Evolutionary conservation across 1,139 yeast species (phyloP), one percentile per base, ranked within the genome.

Genomic region (Taphrina communis): DNA sequence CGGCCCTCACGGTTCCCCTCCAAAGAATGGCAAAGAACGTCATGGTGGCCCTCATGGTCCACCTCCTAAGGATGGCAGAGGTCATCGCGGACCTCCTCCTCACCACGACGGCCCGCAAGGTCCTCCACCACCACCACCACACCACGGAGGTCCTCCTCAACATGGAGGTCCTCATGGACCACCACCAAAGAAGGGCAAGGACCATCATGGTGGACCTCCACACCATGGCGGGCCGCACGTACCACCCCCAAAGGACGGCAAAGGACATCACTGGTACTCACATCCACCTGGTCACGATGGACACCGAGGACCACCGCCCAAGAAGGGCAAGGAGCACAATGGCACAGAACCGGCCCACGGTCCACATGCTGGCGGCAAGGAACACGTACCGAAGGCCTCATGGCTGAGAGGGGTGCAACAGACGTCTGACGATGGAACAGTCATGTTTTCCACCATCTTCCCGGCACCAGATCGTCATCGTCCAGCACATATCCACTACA

Each of bases 1-100:
- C 12, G 31, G 53, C 4, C 53, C 12, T 50, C n/a, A 21, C 36
- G 53, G 36, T 4, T 36, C 53, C 2, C 53, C 53, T 19, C 53
- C 53, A 21, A 53, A 53, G 58, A 42, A 53, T 53, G 60, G 60
- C 14, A 41, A 56, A 39, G 42, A 21, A 19, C 58, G 35, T 53
- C 46, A 56, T 12, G 46, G 38, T 1, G 19, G 19, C 31, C 58
- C 58, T n/a, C 42, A 17, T 12, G 31, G 31, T 11, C 58, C 58
- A 53, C 58, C 42, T 8, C 53, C 53, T 6, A 50, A 50, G 53
- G 36, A 50, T 21, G 53, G 53, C 36, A 50, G 21, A 9, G 36
- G 53, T 6, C 53, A 21, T 11, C 53, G 36, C 12, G 53, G 53
- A 8, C 53, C 36, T 21, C 53, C 53, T 21, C 42, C 57, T 11